Conservation (phyloP, 1,284 basidiomycete species). For the Coriolopsis trogii region DNA sequence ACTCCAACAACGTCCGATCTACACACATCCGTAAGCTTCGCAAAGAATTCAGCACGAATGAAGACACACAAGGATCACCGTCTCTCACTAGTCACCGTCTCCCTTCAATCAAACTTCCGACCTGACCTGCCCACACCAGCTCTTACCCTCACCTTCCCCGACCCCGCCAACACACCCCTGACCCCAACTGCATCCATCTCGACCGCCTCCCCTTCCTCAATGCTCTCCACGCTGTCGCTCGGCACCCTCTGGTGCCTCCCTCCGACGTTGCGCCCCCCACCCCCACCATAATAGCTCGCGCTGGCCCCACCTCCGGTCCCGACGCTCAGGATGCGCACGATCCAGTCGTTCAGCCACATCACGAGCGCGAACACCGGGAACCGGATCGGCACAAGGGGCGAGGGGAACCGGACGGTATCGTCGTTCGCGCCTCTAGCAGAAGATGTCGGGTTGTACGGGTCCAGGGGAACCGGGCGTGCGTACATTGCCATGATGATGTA, state of each 20-base stretch:
- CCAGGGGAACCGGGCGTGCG: conserved; percentile 63
- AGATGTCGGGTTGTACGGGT: conserved; percentile 67
- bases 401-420: conserved; percentile 58
- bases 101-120: conserved; percentile 32
- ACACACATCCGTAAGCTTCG: too few species aligned
- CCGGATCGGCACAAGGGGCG: conserved; percentile 77
- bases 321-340: conserved; percentile 65
- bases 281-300: not conserved
- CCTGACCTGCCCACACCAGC: conserved; percentile 10
- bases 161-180: conserved; percentile 8
- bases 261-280: not conserved
- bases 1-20: too few species aligned
- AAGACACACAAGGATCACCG: too few species aligned
- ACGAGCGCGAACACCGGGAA: conserved; percentile 74
- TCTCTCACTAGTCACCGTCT: too few species aligned
- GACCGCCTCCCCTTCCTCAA: conserved; percentile 52
- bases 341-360: conserved; percentile 72
- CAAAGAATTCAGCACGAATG: too few species aligned
- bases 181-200: conserved; percentile 27
- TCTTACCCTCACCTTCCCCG: conserved; percentile 19
- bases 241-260: conserved; percentile 22
- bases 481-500: conserved; percentile 81
- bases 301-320: conserved; percentile 34
- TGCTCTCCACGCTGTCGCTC: conserved; percentile 51
- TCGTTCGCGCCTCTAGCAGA: conserved; percentile 32